Evolutionary conservation across 306 rosid genomes (phyloP), one percentile per base, ranked within the genome.

Genomic region (Mimosa bimucronata): DNA sequence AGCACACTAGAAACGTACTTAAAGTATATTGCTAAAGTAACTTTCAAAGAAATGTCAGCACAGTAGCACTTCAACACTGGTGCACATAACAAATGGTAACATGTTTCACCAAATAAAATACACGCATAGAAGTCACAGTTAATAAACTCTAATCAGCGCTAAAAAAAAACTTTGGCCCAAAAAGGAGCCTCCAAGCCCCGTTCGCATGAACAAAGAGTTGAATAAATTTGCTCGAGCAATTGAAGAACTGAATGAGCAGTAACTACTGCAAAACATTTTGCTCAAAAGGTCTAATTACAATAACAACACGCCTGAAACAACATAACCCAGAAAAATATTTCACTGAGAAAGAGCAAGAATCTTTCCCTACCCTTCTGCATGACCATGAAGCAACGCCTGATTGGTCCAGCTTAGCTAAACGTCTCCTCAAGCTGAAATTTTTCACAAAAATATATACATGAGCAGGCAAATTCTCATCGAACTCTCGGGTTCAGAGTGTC

Each of bases 301-400:
- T 34, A 18, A 34, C 26, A 34, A 66, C 14, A 34, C 14, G 45
- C 21, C 71, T 66, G 7, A 66, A 66, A 31, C 44, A 16, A 23
- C 45, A 66, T 7, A 19, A 67, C n/a, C 57, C 48, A 62, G 10
- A 44, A 29, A 25, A 10, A 67, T n/a, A 67, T 41, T 42, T 12
- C 38, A 65, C n/a, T 13, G 6, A 74, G 5, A 12, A 30, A 13
- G 14, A 15, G 3, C 8, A 28, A 12, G 12, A n/a, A 28, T 9
- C 26, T 65, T n/a, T 19, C 58, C 80, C 69, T 76, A 95, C 98
- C 98, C 77, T 91, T 91, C 58, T 88, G 82, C 1, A 87, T 87
- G 76, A 91, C 99, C 97, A 95, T 83, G 89, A 93, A 95, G 77
- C 97, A 89, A 44, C 98, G 91, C 83, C 98, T 83, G 64, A 93